These are phyloP conservation scores for Lentinus brumalis DNA, from an alignment of 768 basidiomycete genomes.

Conservation along the genomic window DNA sequence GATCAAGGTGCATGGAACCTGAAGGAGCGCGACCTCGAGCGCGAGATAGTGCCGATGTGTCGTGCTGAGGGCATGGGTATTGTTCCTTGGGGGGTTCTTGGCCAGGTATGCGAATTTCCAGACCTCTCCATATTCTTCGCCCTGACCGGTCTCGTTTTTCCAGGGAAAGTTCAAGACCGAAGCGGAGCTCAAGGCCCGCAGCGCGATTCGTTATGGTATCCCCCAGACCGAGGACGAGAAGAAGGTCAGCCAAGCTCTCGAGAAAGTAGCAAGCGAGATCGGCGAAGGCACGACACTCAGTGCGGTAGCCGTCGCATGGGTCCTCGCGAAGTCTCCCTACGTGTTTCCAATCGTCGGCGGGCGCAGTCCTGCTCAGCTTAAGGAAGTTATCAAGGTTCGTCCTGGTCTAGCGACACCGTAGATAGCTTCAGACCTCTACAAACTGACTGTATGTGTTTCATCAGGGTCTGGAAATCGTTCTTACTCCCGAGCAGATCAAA, in stretches of 20 bases:
- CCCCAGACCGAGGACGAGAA: conserved; percentile 28
- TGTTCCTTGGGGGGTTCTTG: conserved; percentile 14
- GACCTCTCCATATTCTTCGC: no score
- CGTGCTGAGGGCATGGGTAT: conserved; percentile 29
- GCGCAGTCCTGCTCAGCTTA: conserved; percentile 37
- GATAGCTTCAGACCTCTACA: no score
- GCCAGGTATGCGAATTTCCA: conserved; percentile 19
- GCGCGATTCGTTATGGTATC: conserved; percentile 32
- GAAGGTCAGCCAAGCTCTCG: conserved; percentile 43
- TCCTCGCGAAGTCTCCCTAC: conserved; percentile 1
- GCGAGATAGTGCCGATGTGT: conserved; percentile 42
- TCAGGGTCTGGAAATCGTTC: conserved; percentile 45
- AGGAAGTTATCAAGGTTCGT: conserved; percentile 49
- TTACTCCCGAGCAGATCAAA: conserved; percentile 45
- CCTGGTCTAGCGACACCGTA: conserved; percentile 36
- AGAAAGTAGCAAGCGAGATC: conserved; percentile 50
- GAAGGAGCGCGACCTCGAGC: conserved; percentile 40
- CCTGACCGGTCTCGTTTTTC: conserved; percentile 21
- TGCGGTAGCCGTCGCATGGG: conserved; percentile 24
- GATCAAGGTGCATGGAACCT: conserved; percentile 41
- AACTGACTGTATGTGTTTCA: no score
- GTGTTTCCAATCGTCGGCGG: conserved; percentile 6
- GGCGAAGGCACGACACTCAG: conserved; percentile 28
- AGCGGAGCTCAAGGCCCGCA: conserved; percentile 33
- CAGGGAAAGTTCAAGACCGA: conserved; percentile 39